Conservation (phyloP, 257 asterid species). For the Solanum lignicaule region DNA sequence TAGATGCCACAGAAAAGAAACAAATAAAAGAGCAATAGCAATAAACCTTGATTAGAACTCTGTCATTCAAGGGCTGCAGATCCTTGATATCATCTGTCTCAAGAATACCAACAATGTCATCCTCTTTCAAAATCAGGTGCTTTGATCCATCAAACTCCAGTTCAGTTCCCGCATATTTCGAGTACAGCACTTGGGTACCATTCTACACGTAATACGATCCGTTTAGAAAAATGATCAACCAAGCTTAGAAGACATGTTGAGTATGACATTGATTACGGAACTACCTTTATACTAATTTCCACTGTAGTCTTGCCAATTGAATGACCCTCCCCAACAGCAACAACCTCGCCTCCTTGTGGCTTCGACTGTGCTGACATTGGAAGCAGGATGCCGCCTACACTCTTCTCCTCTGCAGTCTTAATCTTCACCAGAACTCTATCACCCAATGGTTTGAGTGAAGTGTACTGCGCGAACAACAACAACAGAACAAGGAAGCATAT, state of each 20-base stretch:
- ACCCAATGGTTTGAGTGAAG: slow-evolving; percentile 87
- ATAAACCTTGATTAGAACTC: slow-evolving; percentile 80
- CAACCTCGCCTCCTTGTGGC: slow-evolving; percentile 88
- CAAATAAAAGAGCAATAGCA: not conserved
- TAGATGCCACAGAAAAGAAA: not conserved
- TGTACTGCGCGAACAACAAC: slow-evolving; percentile 38
- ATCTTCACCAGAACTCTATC: slow-evolving; percentile 85
- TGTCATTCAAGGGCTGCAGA: slow-evolving; percentile 76
- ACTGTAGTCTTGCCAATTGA: slow-evolving; percentile 64
- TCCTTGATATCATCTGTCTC: slow-evolving; percentile 83
- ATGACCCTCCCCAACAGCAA: slow-evolving; percentile 93
- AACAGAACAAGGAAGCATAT: not conserved
- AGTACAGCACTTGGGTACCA: slow-evolving; percentile 74
- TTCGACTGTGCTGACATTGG: slow-evolving; percentile 70
- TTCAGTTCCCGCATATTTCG: slow-evolving; percentile 92
- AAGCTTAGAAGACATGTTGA: not conserved
- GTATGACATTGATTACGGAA: not conserved
- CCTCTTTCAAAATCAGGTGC: slow-evolving; percentile 88
- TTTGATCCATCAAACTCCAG: slow-evolving; percentile 74
- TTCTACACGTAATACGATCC: slow-evolving; percentile 23
- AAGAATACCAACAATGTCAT: slow-evolving; percentile 80
- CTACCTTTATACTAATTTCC: slow-evolving; percentile 64
- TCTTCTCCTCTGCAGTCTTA: slow-evolving; percentile 78
- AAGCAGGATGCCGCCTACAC: slow-evolving; percentile 70
- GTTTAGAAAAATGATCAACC: not conserved